These are phyloP conservation scores for Gynochthodes officinalis DNA, from an alignment of 257 asterid genomes.

Conservation along the genomic window DNA sequence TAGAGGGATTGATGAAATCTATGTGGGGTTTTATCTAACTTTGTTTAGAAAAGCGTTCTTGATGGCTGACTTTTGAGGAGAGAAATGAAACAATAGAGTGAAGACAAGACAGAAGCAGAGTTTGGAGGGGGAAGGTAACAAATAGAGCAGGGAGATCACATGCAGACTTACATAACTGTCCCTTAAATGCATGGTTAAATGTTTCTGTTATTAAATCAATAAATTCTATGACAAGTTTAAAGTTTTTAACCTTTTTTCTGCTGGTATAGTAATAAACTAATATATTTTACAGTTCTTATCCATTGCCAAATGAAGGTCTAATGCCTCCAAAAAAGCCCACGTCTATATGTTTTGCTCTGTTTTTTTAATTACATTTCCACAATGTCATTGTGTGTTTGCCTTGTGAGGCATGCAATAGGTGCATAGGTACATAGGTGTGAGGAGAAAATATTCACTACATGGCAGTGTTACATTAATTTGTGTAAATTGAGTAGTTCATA, in stretches of 20 bases:
- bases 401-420: neutral
- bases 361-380: neutral
- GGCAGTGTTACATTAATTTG: no score
- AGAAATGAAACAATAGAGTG: constrained; percentile 33
- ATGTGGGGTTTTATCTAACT: constrained; percentile 15
- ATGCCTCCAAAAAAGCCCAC: neutral
- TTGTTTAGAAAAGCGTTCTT: constrained; percentile 15
- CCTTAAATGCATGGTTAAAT: constrained; percentile 15
- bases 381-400: neutral
- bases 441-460: no score
- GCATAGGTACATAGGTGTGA: no score
- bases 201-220: neutral
- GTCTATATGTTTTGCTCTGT: no score
- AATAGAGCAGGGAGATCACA: constrained; percentile 49
- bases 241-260: no score
- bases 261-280: no score
- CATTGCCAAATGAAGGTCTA: neutral
- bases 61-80: constrained; percentile 39
- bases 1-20: constrained; percentile 19
- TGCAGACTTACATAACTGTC: constrained; percentile 39
- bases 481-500: no score
- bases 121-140: constrained; percentile 45
- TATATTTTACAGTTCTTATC: no score
- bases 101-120: constrained; percentile 41
- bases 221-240: no score